phyloP scores from a whole-genome alignment of 495 filamentous ascomycete genomes.

The Cercophora sp. region DNA sequence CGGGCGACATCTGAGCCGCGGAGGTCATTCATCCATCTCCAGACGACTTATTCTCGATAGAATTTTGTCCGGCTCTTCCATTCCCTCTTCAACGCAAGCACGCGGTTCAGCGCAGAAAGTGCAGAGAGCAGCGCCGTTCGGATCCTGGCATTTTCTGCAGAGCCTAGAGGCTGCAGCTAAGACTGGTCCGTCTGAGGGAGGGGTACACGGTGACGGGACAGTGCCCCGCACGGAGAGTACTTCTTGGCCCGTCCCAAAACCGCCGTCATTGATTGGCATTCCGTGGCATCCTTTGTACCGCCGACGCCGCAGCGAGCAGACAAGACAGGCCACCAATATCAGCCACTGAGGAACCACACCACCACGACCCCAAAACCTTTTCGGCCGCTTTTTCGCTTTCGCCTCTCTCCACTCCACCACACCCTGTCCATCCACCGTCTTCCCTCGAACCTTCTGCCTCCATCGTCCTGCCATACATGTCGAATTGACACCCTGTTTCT shows the following conservation, averaged over 20 bases:
- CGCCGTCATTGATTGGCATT: slow-evolving; percentile 3
- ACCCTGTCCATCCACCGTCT: background rate
- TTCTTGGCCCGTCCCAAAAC: slow-evolving; percentile 1
- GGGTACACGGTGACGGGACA: background rate
- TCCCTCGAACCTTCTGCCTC: background rate
- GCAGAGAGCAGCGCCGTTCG: too few relatives aligned
- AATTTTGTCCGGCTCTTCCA: background rate
- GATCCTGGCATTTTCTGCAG: background rate
- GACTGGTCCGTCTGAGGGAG: background rate
- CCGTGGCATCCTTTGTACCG: slow-evolving; percentile 16
- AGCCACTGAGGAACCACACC: slow-evolving; percentile 13
- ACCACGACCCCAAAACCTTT: slow-evolving; percentile 13
- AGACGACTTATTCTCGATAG: background rate
- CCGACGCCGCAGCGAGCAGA: slow-evolving; percentile 20
- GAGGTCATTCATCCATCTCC: background rate
- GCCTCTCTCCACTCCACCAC: slow-evolving; percentile 8
- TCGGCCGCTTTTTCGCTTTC: slow-evolving; percentile 13
- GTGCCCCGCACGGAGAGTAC: background rate
- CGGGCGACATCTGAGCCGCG: background rate
- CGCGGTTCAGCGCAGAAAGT: too few relatives aligned
- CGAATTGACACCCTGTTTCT: slow-evolving; percentile 2
- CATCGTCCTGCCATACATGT: background rate
- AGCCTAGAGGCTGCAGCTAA: background rate
- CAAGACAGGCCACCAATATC: slow-evolving; percentile 18
- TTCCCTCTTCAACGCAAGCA: background rate